Evolutionary conservation across 257 asterid species (phyloP), one percentile per base, ranked within the genome.

Genomic region (Nicotiana obtusifolia): DNA sequence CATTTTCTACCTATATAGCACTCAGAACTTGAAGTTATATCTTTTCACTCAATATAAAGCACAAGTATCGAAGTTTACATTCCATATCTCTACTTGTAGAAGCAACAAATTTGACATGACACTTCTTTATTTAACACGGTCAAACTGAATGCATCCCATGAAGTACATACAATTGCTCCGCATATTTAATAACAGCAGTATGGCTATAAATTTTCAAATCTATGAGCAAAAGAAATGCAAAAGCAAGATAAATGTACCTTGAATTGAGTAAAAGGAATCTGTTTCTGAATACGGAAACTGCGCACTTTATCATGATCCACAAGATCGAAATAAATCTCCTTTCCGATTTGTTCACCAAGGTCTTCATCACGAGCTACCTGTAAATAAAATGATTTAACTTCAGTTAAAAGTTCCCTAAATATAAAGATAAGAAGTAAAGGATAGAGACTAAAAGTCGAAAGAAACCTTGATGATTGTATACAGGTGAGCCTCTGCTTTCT

Each of bases 301-400:
- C 86, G 94, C 85, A 93, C 97, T 91, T 91, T 91, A 78, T 93
- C 97, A 89, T 94, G 98, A 88, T 94, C 95, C 71, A 93, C 97
- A 69, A 94, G 92, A 89, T 94, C 98, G 90, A 94, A 94, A 89
- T 92, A 90, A 82, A 90, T 87, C 20, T 94, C 94, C 82, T 78
- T 89, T 41, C 98, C 98, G 89, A 94, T 89, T 86, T 94, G 98
- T 65, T 88, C 90, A 41, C 81, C 87, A 52, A 94, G 86, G 82
- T 94, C 98, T 64, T 85, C 91, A 83, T 94, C 97, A 49, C 95
- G 92, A 78, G 97, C 97, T 81, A 94, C 97, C 98, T 94, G 78
- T 26, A 84, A 68, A 82, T 30, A 76, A 28, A 67, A 80, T 68
- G 52, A 47, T 62, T 30, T 49, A 66, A 30, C 49, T 33, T 24